Conservation (phyloP, 2,329 filamentous ascomycete genomes). For the Dothidotthia symphoricarpi region DNA sequence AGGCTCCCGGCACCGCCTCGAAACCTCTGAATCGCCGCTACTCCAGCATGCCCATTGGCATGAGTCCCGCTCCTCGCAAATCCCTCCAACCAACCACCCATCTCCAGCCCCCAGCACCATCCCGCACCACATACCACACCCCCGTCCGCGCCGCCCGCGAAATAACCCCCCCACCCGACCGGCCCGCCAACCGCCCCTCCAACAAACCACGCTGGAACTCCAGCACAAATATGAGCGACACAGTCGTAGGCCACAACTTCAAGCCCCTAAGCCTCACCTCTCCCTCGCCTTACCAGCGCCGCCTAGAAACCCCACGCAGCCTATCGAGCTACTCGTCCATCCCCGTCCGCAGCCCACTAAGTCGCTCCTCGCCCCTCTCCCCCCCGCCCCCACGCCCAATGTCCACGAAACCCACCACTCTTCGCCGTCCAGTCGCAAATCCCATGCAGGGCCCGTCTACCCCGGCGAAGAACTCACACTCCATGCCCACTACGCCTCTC, state of each 20-base stretch:
- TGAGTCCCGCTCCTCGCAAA: conserved; percentile 24
- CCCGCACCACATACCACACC: conserved; percentile 28
- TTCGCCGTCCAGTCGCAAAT: conserved; percentile 29
- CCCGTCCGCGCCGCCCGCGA: conserved; percentile 25
- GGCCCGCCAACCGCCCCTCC: conserved; percentile 15
- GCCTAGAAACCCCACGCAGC: conserved; percentile 16
- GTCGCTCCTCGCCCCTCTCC: conserved; percentile 28
- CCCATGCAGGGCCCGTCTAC: conserved; percentile 34
- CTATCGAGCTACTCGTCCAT: conserved; percentile 36
- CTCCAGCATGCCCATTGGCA: conserved; percentile 48
- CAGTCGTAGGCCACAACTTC: conserved; percentile 41
- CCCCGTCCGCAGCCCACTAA: conserved; percentile 37
- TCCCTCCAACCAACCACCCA: conserved; percentile 6
- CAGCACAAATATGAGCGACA: conserved; percentile 41
- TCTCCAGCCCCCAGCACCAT: conserved; percentile 20
- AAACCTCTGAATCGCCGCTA: conserved; percentile 47
- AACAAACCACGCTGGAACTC: conserved; percentile 43
- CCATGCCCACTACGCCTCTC: conserved; percentile 19
- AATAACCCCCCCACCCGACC: conserved; percentile 28
- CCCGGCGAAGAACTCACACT: conserved; percentile 25
- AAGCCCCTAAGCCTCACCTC: conserved; percentile 38
- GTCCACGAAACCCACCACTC: conserved; percentile 34
- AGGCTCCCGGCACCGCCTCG: conserved; percentile 47
- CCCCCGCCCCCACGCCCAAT: conserved; percentile 19
- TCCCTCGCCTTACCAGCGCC: conserved; percentile 35